Conservation (phyloP, 768 basidiomycete species). For the Mycena maculata region DNA sequence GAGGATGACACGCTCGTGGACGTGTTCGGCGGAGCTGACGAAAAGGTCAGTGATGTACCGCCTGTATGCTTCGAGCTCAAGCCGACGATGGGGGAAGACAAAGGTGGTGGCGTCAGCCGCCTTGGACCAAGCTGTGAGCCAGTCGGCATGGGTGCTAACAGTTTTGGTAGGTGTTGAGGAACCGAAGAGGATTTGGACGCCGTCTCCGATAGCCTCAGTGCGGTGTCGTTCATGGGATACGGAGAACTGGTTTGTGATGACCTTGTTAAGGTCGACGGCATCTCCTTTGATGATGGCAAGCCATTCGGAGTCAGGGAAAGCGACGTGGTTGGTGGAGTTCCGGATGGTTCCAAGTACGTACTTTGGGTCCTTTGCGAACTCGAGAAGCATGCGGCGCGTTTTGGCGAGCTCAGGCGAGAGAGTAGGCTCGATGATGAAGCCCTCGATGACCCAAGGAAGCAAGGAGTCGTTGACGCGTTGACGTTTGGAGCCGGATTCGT, state of each 20-base stretch:
- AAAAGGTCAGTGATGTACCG: conserved; percentile 42
- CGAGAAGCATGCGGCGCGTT: neutral
- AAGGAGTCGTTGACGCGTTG: too few relatives aligned
- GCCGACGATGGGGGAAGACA: conserved; percentile 36
- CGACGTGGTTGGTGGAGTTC: conserved; percentile 21
- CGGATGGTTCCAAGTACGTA: neutral
- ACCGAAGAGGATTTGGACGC: conserved; percentile 24
- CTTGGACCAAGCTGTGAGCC: conserved; percentile 39
- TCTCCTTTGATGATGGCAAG: conserved; percentile 34
- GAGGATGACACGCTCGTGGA: conserved; percentile 35
- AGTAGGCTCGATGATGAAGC: neutral
- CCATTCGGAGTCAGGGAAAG: conserved; percentile 42
- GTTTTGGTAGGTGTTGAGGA: conserved; percentile 1
- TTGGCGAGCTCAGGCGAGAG: neutral
- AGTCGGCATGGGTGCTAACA: conserved; percentile 37
- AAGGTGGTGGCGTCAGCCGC: conserved; percentile 38
- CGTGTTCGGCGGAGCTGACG: neutral
- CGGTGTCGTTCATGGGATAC: neutral
- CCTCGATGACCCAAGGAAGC: neutral
- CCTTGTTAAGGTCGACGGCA: conserved; percentile 42
- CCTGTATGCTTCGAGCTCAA: conserved; percentile 37
- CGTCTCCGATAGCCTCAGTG: conserved; percentile 26
- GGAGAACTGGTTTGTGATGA: conserved; percentile 27
- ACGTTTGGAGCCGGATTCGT: too few relatives aligned
- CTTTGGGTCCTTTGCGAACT: neutral